Evolutionary conservation across 495 filamentous ascomycete species (phyloP), one percentile per base, ranked within the genome.

Genomic region (Entonaema liquescens): DNA sequence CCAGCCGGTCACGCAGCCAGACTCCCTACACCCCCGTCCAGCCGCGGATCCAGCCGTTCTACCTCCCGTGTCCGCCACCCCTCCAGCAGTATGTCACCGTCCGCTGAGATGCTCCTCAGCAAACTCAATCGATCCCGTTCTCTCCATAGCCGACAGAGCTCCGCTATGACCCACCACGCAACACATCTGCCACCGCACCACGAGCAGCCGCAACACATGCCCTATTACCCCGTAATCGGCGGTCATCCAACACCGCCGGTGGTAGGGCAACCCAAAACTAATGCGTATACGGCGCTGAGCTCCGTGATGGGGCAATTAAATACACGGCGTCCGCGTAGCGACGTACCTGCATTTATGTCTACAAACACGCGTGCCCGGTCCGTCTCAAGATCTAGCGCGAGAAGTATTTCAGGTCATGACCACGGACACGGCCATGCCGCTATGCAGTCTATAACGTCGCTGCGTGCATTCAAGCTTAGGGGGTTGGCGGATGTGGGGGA

Each of bases 11-110:
- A 50, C 12, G 21, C 21, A 33, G 25, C 19, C 33, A 60, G 73
- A 23, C 77, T 76, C 15, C 78, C 77, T 1, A 78, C 75, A 15
- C 80, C 79, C 11, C 78, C 79, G 3, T 78, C 76, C 0, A 79
- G 78, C 25, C 62, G 68, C 9, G 72, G 70, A 4, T 76, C 73
- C 0, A 76, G 71, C 60, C 68, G 64, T 13, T 68, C 73, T 2
- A 66, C 72, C 12, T 70, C 72, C 11, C 59, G 57, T 0, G 40
- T 59, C 36, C 68, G 62, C n/a, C 56, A 44, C 5, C 19, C 59
- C 2, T 56, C 68, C 0, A 71, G 13, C 17, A 62, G 68, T 40
- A 71, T 71, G 62, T 71, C 68, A 1, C 8, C 59, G 1, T 71
- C 68, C 2, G 68, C 68, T 19, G 68, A 71, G 31, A 71, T 71